Evolutionary conservation across 352 stramenopile genomes (phyloP), one percentile per base, ranked within the genome.

Genomic region (Phytopythium cucurbitacearum): DNA sequence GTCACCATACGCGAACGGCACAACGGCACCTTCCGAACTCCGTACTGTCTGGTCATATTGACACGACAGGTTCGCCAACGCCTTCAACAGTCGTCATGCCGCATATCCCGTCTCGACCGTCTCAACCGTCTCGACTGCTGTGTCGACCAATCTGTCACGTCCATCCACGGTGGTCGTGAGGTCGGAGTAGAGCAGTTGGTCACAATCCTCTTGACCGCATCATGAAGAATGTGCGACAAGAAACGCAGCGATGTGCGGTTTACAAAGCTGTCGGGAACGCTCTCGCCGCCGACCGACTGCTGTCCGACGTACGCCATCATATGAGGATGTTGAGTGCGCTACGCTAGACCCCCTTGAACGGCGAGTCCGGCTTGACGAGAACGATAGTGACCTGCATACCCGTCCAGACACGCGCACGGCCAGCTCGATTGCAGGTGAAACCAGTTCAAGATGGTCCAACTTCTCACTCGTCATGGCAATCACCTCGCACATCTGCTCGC

Each of bases 271-370:
- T 99, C 93, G 38, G 97, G 89, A 40, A 99, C 98, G 60, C 98
- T 95, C 71, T 97, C 98, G 57, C 97, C 97, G 48, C 96, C 95
- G 10, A 99, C 97, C 36, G 92, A 97, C 70, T 99, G 97, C 79
- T 99, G 97, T 4, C 97, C 97, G 32, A 99, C 93, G 80, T 96
- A 99, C 16, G 97, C 96, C 59, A 99, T 98, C 97, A 99, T 99
- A 73, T 99, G 98, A n/a, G 95, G 99, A 99, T 99, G 69, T 99
- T 99, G 3, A 99, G 68, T 6, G 95, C 85, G 70, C 90, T 98
- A 51, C 97, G 97, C 83, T 99, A 98, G 62, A 99, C 99, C 0
- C 97, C 98, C 62, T 92, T 82, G 36, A 53, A 53, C n/a, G n/a
- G n/a, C n/a, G n/a, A n/a, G n/a, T n/a, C n/a, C n/a, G n/a, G n/a